Evolutionary conservation across 768 basidiomycete species (phyloP).

Genomic region (Imleria badia): DNA sequence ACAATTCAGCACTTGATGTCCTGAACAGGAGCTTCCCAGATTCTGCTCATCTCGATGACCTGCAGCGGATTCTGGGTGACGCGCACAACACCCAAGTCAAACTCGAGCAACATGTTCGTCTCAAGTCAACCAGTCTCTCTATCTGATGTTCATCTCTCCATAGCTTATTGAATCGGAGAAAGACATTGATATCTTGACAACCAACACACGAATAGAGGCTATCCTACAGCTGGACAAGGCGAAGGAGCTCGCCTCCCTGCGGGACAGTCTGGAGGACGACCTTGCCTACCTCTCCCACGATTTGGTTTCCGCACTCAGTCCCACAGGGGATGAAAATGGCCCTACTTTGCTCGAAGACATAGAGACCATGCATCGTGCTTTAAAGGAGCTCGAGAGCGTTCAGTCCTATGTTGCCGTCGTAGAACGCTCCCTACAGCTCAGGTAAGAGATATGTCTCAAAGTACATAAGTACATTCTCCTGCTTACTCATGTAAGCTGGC

Average conservation of each 20-base stretch:
- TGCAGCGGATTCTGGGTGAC: slow-evolving; percentile 45
- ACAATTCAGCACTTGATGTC: slow-evolving; percentile 32
- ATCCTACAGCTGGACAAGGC: slow-evolving; percentile 57
- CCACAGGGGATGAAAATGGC: slow-evolving; percentile 42
- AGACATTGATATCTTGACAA: slow-evolving; percentile 46
- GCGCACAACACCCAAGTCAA: slow-evolving; percentile 41
- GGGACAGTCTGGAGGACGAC: slow-evolving; percentile 79
- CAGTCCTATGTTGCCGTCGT: slow-evolving; percentile 75
- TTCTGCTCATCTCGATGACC: slow-evolving; percentile 49
- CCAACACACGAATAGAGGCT: slow-evolving; percentile 47
- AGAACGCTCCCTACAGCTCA: slow-evolving; percentile 65
- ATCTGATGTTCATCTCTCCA: slow-evolving; percentile 34
- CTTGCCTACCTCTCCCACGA: slow-evolving; percentile 64
- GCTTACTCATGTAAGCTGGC: slow-evolving; percentile 9
- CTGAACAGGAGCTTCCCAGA: slow-evolving; percentile 50
- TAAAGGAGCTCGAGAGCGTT: slow-evolving; percentile 76
- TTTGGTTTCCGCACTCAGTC: slow-evolving; percentile 53
- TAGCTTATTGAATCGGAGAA: slow-evolving; percentile 58
- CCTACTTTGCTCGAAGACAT: slow-evolving; percentile 80
- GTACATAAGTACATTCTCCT: not conserved
- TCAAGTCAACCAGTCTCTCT: slow-evolving; percentile 15
- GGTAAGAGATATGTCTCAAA: slow-evolving; percentile 47
- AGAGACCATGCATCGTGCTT: slow-evolving; percentile 70
- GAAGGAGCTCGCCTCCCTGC: slow-evolving; percentile 70
- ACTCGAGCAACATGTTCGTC: slow-evolving; percentile 47